Conservation (phyloP, 192 early-diverging fungal species). For the Spizellomyces punctatus region DNA sequence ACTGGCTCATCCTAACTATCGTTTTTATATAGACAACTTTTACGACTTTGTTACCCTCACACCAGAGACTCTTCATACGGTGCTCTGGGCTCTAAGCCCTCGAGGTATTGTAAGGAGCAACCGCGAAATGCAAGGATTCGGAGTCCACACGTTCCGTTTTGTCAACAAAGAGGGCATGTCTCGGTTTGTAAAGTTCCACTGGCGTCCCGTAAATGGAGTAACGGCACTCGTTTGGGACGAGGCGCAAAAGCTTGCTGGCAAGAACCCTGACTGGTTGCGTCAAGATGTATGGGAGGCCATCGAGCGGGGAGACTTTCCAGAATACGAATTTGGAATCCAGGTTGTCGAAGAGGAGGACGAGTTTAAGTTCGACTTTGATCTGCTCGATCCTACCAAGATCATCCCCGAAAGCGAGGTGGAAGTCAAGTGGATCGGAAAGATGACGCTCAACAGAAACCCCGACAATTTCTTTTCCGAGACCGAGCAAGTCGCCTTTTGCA, state of each 20-base stretch:
- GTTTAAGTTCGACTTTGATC: constrained; percentile 71
- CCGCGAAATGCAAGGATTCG: constrained; percentile 82
- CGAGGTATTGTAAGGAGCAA: constrained; percentile 75
- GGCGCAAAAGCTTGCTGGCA: constrained; percentile 57
- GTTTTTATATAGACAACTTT: constrained; percentile 42
- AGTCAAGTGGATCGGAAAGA: constrained; percentile 70
- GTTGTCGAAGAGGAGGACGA: constrained; percentile 73
- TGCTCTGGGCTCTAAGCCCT: constrained; percentile 75
- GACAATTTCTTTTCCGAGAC: constrained; percentile 63
- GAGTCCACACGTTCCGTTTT: constrained; percentile 73
- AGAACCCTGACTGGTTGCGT: constrained; percentile 72
- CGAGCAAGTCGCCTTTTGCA: constrained; percentile 80
- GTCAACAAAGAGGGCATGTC: constrained; percentile 65
- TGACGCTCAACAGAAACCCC: constrained; percentile 79
- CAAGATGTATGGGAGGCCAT: constrained; percentile 77
- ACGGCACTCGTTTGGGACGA: constrained; percentile 69
- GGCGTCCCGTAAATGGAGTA: constrained; percentile 77
- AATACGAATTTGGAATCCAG: constrained; percentile 73
- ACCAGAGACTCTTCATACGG: constrained; percentile 77
- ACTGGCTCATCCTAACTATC: no score
- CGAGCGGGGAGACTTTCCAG: constrained; percentile 65
- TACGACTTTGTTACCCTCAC: constrained; percentile 82
- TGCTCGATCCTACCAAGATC: constrained; percentile 83
- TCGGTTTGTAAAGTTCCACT: constrained; percentile 85
- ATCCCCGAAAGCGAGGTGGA: constrained; percentile 78